phyloP scores from a whole-genome alignment of 805 yeast genomes.

The Kuraishia hungarica region DNA sequence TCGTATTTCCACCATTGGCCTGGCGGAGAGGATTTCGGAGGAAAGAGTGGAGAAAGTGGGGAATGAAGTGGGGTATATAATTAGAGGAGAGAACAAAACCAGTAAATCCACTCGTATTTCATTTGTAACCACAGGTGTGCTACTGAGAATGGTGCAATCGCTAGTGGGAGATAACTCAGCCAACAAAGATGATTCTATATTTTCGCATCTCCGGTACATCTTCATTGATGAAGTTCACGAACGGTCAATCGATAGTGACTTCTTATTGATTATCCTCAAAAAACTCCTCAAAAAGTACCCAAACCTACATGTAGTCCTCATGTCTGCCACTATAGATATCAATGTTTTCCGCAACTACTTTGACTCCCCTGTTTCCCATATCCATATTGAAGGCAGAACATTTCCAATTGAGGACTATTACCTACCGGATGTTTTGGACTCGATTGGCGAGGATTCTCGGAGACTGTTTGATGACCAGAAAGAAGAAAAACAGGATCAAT shows the following conservation, averaged over 20 bases:
- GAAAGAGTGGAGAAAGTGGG: conserved; percentile 66
- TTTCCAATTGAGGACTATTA: conserved; percentile 80
- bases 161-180: conserved; percentile 19
- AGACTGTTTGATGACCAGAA: background rate
- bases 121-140: conserved; percentile 89
- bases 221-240: conserved; percentile 97
- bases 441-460: conserved; percentile 26
- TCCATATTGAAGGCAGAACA: conserved; percentile 88
- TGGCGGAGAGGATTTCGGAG: conserved; percentile 86
- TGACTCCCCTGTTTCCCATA: conserved; percentile 42
- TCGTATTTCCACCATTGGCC: conserved; percentile 89
- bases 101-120: conserved; percentile 57
- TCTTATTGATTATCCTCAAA: conserved; percentile 70
- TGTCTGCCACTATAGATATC: conserved; percentile 91
- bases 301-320: conserved; percentile 61
- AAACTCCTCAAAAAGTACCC: conserved; percentile 41
- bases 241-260: conserved; percentile 84
- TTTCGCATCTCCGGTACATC: conserved; percentile 55
- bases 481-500: background rate
- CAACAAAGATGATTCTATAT: conserved; percentile 21
- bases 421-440: conserved; percentile 55
- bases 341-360: conserved; percentile 63
- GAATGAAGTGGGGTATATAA: conserved; percentile 78
- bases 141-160: conserved; percentile 74
- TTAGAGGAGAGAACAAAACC: conserved; percentile 81